phyloP scores from a whole-genome alignment of 805 yeast genomes.

The Pichia sporocuriosa region DNA sequence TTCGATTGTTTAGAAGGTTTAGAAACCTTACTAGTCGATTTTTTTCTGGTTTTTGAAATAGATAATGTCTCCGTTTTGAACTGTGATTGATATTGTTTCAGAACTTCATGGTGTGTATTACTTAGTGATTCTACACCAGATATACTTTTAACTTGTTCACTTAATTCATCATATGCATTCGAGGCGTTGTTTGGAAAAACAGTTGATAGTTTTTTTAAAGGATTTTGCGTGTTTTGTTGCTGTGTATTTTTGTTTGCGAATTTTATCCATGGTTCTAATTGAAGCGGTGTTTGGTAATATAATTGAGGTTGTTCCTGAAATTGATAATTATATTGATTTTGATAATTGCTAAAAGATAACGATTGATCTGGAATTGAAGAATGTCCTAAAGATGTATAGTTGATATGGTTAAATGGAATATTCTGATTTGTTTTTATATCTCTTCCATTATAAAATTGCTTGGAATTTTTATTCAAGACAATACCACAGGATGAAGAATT shows the following conservation, averaged over 20 bases:
- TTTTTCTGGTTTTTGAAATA: constrained; percentile 10
- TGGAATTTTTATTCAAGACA: constrained; percentile 8
- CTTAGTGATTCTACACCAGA: too few species aligned
- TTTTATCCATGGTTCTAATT: too few species aligned
- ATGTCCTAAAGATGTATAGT: too few species aligned
- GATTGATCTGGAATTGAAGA: too few species aligned
- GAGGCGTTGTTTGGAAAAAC: not conserved
- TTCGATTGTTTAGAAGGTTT: too few species aligned
- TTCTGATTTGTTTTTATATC: constrained; percentile 2
- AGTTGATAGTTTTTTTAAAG: not conserved
- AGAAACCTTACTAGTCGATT: constrained; percentile 10
- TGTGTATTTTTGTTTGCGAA: not conserved
- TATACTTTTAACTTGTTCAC: constrained; percentile 1
- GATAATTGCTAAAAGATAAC: not conserved
- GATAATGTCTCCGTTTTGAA: constrained; percentile 4
- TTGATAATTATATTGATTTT: not conserved
- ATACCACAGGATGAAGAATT: constrained; percentile 8
- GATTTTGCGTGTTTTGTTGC: not conserved
- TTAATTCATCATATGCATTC: constrained; percentile 7
- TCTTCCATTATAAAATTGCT: constrained; percentile 8
- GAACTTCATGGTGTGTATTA: too few species aligned
- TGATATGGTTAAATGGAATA: not conserved
- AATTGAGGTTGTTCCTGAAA: not conserved
- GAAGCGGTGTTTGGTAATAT: too few species aligned
- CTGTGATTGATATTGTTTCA: constrained; percentile 6